phyloP scores from a whole-genome alignment of 352 stramenopile genomes.

The Pythium rishiriense region DNA sequence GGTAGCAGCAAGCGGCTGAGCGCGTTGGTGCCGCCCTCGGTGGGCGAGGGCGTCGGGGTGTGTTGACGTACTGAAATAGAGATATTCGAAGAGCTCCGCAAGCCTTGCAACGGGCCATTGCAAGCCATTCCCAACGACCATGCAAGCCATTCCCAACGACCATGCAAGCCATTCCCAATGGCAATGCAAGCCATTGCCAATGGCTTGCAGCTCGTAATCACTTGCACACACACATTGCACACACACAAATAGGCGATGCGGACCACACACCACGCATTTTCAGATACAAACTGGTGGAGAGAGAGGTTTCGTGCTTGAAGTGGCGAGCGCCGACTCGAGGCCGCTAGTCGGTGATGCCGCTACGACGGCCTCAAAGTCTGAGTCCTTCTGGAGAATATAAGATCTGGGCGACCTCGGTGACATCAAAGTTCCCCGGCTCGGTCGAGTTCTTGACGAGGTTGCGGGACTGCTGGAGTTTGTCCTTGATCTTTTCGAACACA shows the following conservation, averaged over 20 bases:
- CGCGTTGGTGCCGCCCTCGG: neutral
- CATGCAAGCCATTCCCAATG: too few relatives aligned
- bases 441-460: constrained; percentile 42
- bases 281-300: too few relatives aligned
- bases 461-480: constrained; percentile 78
- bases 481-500: constrained; percentile 93
- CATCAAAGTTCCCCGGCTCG: constrained; percentile 49
- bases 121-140: too few relatives aligned
- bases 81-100: neutral
- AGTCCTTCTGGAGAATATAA: constrained; percentile 61
- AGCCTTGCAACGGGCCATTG: too few relatives aligned
- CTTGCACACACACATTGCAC: too few relatives aligned
- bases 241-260: too few relatives aligned
- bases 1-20: neutral
- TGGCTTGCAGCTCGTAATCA: too few relatives aligned
- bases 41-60: too few relatives aligned
- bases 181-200: too few relatives aligned
- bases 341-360: constrained; percentile 64
- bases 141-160: too few relatives aligned
- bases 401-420: constrained; percentile 50
- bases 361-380: constrained; percentile 76
- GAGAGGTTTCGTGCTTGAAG: too few relatives aligned
- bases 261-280: too few relatives aligned
- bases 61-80: constrained; percentile 5
- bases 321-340: constrained; percentile 62